A percentile compares a stretch with the other conserved stretches of the same genome.
phyloP scores from a whole-genome alignment of 768 basidiomycete species.

The Hemileccinum rubropunctum region DNA sequence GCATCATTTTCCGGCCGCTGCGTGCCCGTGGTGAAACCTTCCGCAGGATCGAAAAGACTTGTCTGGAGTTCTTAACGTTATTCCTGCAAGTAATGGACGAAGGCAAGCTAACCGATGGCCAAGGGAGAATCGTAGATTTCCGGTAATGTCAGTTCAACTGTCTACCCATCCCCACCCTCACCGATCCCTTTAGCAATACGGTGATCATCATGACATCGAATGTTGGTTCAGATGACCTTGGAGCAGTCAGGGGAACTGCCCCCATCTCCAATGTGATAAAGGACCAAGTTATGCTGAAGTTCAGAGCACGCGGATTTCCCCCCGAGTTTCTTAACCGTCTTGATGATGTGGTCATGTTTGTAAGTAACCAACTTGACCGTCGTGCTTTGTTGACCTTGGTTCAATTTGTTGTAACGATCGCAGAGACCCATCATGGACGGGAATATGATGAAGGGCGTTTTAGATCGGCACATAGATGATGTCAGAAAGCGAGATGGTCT shows the following conservation, averaged over 20 bases:
- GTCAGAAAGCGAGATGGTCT: background rate
- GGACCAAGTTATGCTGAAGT: constrained; percentile 66
- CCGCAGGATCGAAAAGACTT: constrained; percentile 40
- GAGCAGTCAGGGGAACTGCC: too few relatives aligned
- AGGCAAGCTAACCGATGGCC: constrained; percentile 42
- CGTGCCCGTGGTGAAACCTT: background rate
- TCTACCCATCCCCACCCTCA: background rate
- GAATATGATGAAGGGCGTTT: constrained; percentile 27
- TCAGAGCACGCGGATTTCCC: constrained; percentile 70
- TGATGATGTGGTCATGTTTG: constrained; percentile 72
- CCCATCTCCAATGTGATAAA: constrained; percentile 40
- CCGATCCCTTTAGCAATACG: constrained; percentile 52
- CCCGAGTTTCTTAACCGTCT: constrained; percentile 88
- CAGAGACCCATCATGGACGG: background rate
- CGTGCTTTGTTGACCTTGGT: too few relatives aligned
- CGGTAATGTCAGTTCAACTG: background rate
- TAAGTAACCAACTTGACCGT: background rate
- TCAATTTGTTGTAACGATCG: too few relatives aligned
- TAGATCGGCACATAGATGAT: constrained; percentile 34
- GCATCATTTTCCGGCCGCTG: background rate
- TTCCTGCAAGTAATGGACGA: constrained; percentile 49
- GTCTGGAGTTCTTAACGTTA: constrained; percentile 41
- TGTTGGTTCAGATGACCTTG: constrained; percentile 52
- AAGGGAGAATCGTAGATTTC: constrained; percentile 11
- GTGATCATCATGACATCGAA: constrained; percentile 92